Percentiles rank a stretch among this genome's conserved stretches.
phyloP scores from a whole-genome alignment of 148 eudicot genomes.

The Pharnaceum exiguum region DNA sequence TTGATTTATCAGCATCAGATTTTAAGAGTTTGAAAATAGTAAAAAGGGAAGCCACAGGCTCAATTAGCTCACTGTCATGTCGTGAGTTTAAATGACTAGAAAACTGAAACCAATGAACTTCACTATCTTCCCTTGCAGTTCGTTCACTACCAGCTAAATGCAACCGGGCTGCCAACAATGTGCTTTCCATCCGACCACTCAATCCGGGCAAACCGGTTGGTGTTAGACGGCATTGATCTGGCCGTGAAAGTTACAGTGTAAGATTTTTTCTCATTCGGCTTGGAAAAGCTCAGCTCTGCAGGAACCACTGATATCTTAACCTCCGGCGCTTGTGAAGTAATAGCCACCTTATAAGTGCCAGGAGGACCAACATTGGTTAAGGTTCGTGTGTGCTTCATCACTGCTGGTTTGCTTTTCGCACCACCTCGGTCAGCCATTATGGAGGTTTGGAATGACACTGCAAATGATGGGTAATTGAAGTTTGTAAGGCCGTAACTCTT shows the following conservation, averaged over 20 bases:
- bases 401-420: constrained; percentile 3
- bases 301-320: constrained; percentile 70
- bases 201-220: constrained; percentile 50
- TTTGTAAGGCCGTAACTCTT: constrained; percentile 33
- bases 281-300: constrained; percentile 42
- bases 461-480: constrained; percentile 62
- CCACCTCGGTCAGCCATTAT: constrained; percentile 1
- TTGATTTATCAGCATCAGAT: background rate
- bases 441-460: constrained; percentile 25
- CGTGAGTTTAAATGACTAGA: background rate
- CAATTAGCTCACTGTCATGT: background rate
- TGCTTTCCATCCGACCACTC: constrained; percentile 92
- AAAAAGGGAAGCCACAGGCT: background rate
- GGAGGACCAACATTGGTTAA: constrained; percentile 77
- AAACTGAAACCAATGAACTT: background rate
- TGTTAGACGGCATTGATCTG: constrained; percentile 40
- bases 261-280: constrained; percentile 61
- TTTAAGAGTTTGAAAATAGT: background rate
- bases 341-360: constrained; percentile 53
- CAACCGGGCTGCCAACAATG: constrained; percentile 75
- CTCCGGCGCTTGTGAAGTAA: constrained; percentile 33
- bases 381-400: constrained; percentile 52
- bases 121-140: background rate
- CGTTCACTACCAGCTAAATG: constrained; percentile 55
- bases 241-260: constrained; percentile 64